Percentiles rank a stretch among this genome's conserved stretches.
Conservation (phyloP, 2,329 filamentous ascomycete species). For the Trichoderma sp. region DNA sequence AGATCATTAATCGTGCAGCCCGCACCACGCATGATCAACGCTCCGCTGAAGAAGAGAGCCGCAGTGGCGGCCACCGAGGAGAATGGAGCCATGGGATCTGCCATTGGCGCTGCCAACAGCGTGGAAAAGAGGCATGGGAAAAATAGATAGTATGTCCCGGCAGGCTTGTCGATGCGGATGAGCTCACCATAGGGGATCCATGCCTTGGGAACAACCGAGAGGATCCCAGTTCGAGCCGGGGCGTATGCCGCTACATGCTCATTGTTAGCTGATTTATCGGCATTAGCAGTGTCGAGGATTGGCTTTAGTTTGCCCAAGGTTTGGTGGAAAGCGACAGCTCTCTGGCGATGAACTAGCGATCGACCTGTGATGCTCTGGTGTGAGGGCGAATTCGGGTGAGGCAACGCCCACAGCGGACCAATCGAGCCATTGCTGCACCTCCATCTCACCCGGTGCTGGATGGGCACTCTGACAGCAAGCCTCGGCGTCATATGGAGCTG, state of each 20-base stretch:
- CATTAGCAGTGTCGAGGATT: constrained; percentile 13
- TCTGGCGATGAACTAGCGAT: constrained; percentile 21
- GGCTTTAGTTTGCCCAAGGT: constrained; percentile 23
- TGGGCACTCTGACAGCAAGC: constrained; percentile 25
- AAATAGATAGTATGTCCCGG: constrained; percentile 80
- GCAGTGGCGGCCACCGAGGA: constrained; percentile 61
- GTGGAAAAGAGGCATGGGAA: constrained; percentile 85
- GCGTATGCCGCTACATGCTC: constrained; percentile 45
- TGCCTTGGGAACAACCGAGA: constrained; percentile 65
- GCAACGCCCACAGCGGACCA: neutral
- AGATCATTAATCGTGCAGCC: constrained; percentile 89
- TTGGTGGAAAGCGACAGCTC: constrained; percentile 27
- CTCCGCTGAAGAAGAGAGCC: constrained; percentile 69
- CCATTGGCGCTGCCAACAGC: constrained; percentile 70
- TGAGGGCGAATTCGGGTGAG: neutral
- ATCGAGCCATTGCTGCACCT: constrained; percentile 20
- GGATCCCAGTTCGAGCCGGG: constrained; percentile 67
- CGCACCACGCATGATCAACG: constrained; percentile 80
- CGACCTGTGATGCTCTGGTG: neutral
- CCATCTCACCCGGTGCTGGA: constrained; percentile 25
- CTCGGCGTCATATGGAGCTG: constrained; percentile 25
- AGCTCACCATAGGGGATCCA: constrained; percentile 81
- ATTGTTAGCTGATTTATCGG: neutral
- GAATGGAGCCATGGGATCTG: constrained; percentile 57
- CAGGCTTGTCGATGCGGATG: constrained; percentile 75